Evolutionary conservation across 2,329 filamentous ascomycete genomes (phyloP), one percentile per base, ranked within the genome.

Genomic region (Orbilia blumenaviensis): DNA sequence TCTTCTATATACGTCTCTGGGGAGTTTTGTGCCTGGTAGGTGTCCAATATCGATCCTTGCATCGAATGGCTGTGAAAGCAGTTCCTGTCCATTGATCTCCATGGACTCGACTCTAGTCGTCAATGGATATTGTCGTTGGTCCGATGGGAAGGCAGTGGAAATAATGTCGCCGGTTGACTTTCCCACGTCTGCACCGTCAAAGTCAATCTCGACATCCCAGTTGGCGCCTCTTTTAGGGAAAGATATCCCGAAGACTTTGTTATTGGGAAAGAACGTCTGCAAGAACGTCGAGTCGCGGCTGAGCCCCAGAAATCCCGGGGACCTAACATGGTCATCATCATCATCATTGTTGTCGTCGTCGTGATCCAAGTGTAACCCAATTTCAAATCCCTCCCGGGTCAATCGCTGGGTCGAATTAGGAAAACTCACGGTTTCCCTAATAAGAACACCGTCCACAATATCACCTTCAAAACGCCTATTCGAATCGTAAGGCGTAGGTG

Each of bases 171-270:
- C 48, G 12, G 23, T 27, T 8, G 48, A 66, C 36, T 66, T 66
- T 12, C 34, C 9, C 14, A 41, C n/a, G n/a, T 66, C 38, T 6
- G 25, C 38, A 6, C 63, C 63, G 16, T 58, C 63, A 16, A 66
- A 42, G 52, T 54, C 48, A 27, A 66, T 44, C 14, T 44, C 34
- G 5, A 61, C 34, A 16, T 16, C 41, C 63, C 44, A 41, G 25
- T 10, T 41, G 8, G 3, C 2, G 9, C 10, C 21, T 16, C 2
- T 25, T 36, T 66, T 38, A 7, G 62, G 46, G 14, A 34, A 66
- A 42, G 62, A 66, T 23, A 66, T 9, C n/a, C 62, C 62, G 23
- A 66, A 66, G 21, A 66, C 62, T 42, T 66, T 66, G 32, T 66
- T 66, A 25, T 66, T 66, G 2, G 44, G 44, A 9, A 52, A 66